Evolutionary conservation across 1,139 yeast species (phyloP), one percentile per base, ranked within the genome.

Genomic region (Wickerhamomyces sp.): DNA sequence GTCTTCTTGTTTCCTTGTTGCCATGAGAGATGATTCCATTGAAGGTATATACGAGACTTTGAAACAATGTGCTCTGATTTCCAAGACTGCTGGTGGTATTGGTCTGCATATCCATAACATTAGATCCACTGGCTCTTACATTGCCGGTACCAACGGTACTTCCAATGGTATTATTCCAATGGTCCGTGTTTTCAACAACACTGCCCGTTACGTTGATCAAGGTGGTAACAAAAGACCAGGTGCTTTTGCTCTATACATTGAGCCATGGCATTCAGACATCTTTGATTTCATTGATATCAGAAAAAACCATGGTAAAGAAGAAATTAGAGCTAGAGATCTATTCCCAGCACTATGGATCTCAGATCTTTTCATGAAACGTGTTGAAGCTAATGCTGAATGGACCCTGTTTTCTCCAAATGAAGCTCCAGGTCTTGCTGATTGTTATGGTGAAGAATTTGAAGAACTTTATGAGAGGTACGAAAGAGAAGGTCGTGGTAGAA

Each of bases 171-270:
- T 86, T 44, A 79, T 86, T 41, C 95, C 95, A 32, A 86, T 86
- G 95, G 72, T 86, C 38, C 75, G 95, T 52, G 95, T 86, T 19
- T 86, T 75, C 68, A 86, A 86, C 69, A 85, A 85, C 63, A 85
- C 95, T 38, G 95, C 95, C 22, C 75, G 95, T 57, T 86, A 86
- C 52, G 95, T 86, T 33, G 95, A 86, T 54, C 95, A 86, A 66
- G 95, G 95, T 57, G 95, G 95, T 51, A 86, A 86, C 68, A 87
- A 87, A 62, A 76, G 95, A 57, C 95, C 95, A 3, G 95, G 95
- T 54, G 95, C 95, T 12, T 83, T 86, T 59, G 95, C 95, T 28
- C 64, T 86, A 38, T 86, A 86, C 60, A 67, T 86, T 39, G 95
- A 86, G 64, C 95, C 95, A 47, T 86, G 95, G 95, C 95, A 86